phyloP scores from a whole-genome alignment of 768 basidiomycete genomes.

The Suillus hirtellus region DNA sequence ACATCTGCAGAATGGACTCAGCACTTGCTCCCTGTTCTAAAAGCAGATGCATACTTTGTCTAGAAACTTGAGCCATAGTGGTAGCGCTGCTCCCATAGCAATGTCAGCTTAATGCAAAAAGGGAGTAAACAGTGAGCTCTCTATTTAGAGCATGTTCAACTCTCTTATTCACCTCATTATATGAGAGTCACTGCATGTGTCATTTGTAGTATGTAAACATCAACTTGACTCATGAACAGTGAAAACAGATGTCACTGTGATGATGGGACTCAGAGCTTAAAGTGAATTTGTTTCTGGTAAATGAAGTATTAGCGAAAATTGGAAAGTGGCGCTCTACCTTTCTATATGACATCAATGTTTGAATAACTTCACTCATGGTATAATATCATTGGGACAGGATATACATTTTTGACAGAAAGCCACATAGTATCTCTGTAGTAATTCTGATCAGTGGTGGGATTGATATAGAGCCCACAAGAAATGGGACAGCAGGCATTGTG shows the following conservation, averaged over 20 bases:
- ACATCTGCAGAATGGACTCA: constrained; percentile 45
- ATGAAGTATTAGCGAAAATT: not conserved
- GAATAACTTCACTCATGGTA: not conserved
- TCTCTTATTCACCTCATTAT: not conserved
- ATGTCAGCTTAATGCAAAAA: not conserved
- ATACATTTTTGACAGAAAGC: not conserved
- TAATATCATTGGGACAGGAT: not conserved
- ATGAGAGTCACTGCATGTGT: not conserved
- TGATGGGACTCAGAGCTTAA: no score
- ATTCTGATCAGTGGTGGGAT: not conserved
- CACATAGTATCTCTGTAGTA: not conserved
- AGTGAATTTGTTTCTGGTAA: not conserved
- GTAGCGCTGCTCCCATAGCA: not conserved
- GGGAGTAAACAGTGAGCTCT: not conserved
- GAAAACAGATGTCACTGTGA: not conserved
- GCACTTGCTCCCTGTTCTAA: not conserved
- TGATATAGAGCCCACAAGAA: not conserved
- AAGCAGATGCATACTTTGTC: constrained; percentile 28
- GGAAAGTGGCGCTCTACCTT: not conserved
- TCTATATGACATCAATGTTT: not conserved
- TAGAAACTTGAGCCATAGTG: constrained; percentile 33
- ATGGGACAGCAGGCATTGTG: not conserved
- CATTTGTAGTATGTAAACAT: not conserved
- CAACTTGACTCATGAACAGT: not conserved
- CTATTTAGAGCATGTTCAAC: not conserved